A percentile compares a stretch with the other conserved stretches of the same genome.
These are phyloP conservation scores for Rhizophora apiculata DNA, from an alignment of 345 rosid species.

Conservation along the genomic window DNA sequence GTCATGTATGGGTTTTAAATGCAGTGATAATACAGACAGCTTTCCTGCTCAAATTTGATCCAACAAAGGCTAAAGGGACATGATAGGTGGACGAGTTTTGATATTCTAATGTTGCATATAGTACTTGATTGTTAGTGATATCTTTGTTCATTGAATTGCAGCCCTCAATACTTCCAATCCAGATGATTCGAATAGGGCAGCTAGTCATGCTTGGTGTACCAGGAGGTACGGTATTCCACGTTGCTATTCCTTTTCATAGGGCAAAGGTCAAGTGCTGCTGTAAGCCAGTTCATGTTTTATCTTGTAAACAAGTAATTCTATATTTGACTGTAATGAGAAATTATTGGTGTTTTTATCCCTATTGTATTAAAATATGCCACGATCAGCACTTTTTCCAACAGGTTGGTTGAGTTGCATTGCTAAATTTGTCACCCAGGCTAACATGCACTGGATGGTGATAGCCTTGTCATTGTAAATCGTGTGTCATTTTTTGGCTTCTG, in stretches of 20 bases:
- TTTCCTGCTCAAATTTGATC: no score
- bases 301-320: background rate
- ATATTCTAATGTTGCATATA: background rate
- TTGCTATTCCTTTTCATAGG: slow-evolving; percentile 1
- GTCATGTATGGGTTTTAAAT: background rate
- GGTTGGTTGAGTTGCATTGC: background rate
- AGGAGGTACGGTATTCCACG: slow-evolving; percentile 53
- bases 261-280: background rate
- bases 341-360: background rate
- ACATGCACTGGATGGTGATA: background rate
- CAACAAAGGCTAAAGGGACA: background rate
- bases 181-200: slow-evolving; percentile 83
- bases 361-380: background rate
- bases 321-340: background rate
- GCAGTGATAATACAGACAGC: background rate
- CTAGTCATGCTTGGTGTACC: slow-evolving; percentile 91
- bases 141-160: slow-evolving; percentile 40
- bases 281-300: background rate
- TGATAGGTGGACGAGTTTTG: background rate
- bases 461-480: background rate
- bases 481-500: background rate
- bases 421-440: background rate
- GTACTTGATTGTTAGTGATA: background rate
- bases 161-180: slow-evolving; percentile 96
- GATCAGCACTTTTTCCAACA: background rate